phyloP scores from a whole-genome alignment of 2,329 filamentous ascomycete species.

The Colletotrichum neosansevieriae region DNA sequence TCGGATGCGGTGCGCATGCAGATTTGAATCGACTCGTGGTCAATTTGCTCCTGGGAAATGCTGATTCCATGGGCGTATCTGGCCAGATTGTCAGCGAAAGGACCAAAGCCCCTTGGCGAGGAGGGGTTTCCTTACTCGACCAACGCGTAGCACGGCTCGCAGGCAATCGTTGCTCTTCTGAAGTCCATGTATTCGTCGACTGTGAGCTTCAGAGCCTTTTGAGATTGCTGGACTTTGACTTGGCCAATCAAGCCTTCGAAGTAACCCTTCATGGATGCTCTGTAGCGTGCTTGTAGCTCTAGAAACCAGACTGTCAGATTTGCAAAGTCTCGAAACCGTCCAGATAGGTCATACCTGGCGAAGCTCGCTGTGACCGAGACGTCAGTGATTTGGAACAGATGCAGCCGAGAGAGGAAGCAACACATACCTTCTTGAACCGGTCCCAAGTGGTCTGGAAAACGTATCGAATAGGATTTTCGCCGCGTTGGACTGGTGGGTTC shows the following conservation, averaged over 20 bases:
- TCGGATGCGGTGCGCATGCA: conserved; percentile 7
- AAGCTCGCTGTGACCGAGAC: not conserved
- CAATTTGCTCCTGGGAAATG: conserved; percentile 8
- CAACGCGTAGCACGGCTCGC: conserved; percentile 6
- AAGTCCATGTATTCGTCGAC: conserved; percentile 19
- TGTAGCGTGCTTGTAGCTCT: conserved; percentile 6
- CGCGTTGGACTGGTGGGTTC: not conserved
- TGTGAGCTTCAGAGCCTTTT: conserved; percentile 5
- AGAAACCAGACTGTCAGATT: not conserved
- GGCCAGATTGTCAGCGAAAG: not conserved
- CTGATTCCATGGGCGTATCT: conserved; percentile 13
- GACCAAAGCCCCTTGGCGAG: no score
- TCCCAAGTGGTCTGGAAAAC: conserved; percentile 15
- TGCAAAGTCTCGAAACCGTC: not conserved
- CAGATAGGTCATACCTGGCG: not conserved
- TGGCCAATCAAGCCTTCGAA: conserved; percentile 12
- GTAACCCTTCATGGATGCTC: not conserved
- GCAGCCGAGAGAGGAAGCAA: not conserved
- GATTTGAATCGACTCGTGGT: not conserved
- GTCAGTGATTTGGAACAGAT: not conserved
- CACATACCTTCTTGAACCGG: conserved; percentile 1
- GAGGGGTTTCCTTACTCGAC: not conserved
- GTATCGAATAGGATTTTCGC: conserved; percentile 8
- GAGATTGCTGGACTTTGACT: conserved; percentile 11
- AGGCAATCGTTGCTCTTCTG: conserved; percentile 8